phyloP scores from a whole-genome alignment of 345 rosid genomes.

The Eutrema yunnanense region DNA sequence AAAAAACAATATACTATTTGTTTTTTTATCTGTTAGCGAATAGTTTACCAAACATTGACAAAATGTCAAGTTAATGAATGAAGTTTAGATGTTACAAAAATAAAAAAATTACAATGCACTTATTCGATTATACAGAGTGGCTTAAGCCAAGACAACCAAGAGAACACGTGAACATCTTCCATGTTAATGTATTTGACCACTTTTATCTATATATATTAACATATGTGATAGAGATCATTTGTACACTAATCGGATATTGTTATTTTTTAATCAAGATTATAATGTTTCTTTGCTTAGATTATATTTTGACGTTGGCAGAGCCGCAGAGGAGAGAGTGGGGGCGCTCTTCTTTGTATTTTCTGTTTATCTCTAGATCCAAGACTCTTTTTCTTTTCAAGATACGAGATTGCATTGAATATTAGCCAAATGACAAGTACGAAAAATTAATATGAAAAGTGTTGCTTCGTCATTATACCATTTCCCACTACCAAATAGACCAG shows the following conservation, averaged over 20 bases:
- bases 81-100: not conserved
- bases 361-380: not conserved
- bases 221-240: not conserved
- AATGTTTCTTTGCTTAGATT: too few species aligned
- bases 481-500: too few species aligned
- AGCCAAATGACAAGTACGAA: not conserved
- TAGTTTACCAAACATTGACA: not conserved
- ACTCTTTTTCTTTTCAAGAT: not conserved
- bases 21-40: too few species aligned
- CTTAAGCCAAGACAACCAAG: conserved; percentile 9
- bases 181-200: conserved; percentile 5
- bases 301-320: conserved; percentile 8
- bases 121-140: conserved; percentile 8
- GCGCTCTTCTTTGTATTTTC: not conserved
- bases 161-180: conserved; percentile 18
- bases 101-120: not conserved
- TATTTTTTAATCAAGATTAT: too few species aligned
- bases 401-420: not conserved
- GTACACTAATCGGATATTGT: not conserved
- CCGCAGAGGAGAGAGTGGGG: not conserved
- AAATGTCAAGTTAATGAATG: not conserved
- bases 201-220: not conserved
- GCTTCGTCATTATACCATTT: not conserved
- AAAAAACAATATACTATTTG: not conserved
- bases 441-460: not conserved